A percentile compares a stretch with the other conserved stretches of the same genome.
Evolutionary conservation across 352 stramenopile genomes (phyloP).

Genomic region (Blastocystis sp.): DNA sequence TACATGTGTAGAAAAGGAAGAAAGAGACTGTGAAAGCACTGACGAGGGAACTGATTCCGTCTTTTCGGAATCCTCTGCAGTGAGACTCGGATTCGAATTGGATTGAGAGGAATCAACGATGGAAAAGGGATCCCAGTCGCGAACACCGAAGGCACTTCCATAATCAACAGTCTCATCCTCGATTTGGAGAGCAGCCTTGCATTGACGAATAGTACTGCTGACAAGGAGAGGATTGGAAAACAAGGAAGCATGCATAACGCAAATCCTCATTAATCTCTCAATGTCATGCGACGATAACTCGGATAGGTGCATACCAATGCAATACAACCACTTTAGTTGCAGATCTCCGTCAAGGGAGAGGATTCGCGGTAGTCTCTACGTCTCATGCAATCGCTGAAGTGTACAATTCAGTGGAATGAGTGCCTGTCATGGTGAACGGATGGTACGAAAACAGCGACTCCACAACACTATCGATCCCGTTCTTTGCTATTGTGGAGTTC

Average conservation of each 20-base stretch:
- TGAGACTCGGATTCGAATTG: neutral
- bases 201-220: neutral
- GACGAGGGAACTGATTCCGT: neutral
- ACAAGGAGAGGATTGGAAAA: conserved; percentile 8
- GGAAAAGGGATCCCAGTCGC: neutral
- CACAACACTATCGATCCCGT: conserved; percentile 40
- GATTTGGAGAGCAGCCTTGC: neutral
- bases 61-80: neutral
- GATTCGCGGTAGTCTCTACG: conserved; percentile 7
- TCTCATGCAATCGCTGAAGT: neutral
- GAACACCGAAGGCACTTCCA: neutral
- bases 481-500: neutral
- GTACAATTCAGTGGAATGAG: conserved; percentile 3
- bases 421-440: neutral
- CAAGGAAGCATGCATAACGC: neutral
- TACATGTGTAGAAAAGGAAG: neutral
- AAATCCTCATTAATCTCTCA: neutral
- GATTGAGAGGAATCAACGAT: neutral
- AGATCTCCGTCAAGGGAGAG: neutral
- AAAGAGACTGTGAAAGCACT: neutral
- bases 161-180: conserved; percentile 14
- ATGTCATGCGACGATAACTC: neutral
- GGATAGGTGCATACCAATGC: neutral
- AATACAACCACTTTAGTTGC: neutral
- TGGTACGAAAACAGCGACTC: neutral